Conservation (phyloP, 2,329 filamentous ascomycete species). For the Fusarium nelsonii region DNA sequence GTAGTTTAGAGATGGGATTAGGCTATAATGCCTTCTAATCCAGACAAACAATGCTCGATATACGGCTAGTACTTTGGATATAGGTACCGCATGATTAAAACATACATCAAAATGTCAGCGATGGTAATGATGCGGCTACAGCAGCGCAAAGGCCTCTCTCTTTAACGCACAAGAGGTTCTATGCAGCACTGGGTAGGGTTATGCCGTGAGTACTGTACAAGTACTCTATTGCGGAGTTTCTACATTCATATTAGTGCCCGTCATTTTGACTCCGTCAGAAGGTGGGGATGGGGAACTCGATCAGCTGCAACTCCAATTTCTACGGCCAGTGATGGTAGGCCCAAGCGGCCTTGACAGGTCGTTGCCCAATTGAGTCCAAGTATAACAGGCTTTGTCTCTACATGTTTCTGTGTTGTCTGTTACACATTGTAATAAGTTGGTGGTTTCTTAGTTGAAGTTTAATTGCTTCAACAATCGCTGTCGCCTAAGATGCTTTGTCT, state of each 20-base stretch:
- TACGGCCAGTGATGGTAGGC: not conserved
- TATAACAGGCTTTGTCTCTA: not conserved
- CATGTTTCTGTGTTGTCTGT: not conserved
- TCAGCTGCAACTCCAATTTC: not conserved
- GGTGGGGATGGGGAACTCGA: constrained; percentile 1
- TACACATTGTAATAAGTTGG: not conserved
- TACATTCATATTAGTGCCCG: not conserved
- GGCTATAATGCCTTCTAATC: no score
- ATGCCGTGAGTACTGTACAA: not conserved
- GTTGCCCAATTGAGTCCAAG: not conserved
- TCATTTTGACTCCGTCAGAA: not conserved
- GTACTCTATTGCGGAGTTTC: not conserved
- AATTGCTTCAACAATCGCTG: no score
- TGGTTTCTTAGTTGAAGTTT: not conserved
- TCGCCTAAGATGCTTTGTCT: not conserved
- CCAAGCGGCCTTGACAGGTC: not conserved
- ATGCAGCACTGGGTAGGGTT: no score
- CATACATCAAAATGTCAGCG: no score
- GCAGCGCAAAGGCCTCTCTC: no score
- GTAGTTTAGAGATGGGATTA: no score
- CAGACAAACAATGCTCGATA: no score
- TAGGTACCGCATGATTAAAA: no score
- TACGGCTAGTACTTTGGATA: no score
- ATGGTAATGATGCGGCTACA: no score
- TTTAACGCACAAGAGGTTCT: no score